phyloP scores from a whole-genome alignment of 192 early-diverging fungal species.

The Coemansia sp. region DNA sequence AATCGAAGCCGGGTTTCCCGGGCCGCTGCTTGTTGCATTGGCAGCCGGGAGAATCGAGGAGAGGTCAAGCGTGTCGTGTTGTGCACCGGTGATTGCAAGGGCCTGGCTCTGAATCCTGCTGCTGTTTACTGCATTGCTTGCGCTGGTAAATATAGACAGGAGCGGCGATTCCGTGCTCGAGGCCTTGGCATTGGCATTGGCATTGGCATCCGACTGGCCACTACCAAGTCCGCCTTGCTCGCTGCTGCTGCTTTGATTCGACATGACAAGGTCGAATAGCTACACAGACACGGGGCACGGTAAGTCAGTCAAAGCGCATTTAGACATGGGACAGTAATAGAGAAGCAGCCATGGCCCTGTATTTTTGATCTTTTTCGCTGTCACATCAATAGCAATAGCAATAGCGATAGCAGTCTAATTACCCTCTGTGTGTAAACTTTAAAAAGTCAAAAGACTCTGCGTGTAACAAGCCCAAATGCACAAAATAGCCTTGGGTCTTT shows the following conservation, averaged over 20 bases:
- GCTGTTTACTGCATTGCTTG: neutral
- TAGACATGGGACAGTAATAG: neutral
- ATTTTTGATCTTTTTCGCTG: neutral
- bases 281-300: neutral
- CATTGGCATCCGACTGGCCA: neutral
- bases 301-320: neutral
- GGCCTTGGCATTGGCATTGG: neutral
- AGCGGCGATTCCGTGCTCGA: neutral
- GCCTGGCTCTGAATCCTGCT: neutral
- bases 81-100: neutral
- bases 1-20: neutral
- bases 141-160: neutral
- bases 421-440: too few species aligned
- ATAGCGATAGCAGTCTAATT: neutral
- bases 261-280: neutral
- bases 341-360: neutral
- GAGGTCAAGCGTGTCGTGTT: constrained; percentile 17
- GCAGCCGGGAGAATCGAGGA: constrained; percentile 21
- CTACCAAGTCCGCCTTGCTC: neutral
- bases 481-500: too few species aligned
- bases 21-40: neutral
- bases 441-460: too few species aligned
- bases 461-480: too few species aligned
- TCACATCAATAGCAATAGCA: too few species aligned
- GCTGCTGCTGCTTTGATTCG: constrained; percentile 7